phyloP scores from a whole-genome alignment of 345 rosid genomes.

The Heritiera fomes region DNA sequence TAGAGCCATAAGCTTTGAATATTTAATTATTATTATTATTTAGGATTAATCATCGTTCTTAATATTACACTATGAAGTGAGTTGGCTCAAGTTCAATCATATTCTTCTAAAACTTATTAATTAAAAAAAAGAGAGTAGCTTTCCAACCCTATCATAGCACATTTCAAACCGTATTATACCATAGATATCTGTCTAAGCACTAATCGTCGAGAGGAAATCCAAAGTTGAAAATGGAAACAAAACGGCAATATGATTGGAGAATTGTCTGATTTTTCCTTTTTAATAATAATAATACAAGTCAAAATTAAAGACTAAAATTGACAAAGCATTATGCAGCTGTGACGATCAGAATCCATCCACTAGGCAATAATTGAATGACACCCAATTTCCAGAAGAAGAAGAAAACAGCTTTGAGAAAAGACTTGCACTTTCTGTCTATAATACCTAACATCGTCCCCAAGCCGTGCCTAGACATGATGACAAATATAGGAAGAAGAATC shows the following conservation, averaged over 20 bases:
- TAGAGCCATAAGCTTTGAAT: background rate
- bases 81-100: background rate
- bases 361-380: slow-evolving; percentile 23
- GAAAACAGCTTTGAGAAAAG: background rate
- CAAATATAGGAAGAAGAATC: too few species aligned
- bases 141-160: too few species aligned
- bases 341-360: slow-evolving; percentile 23
- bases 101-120: too few species aligned
- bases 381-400: background rate
- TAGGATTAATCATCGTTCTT: too few species aligned
- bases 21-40: too few species aligned
- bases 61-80: background rate
- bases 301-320: background rate
- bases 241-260: slow-evolving; percentile 36
- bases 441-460: background rate
- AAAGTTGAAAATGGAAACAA: slow-evolving; percentile 27
- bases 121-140: too few species aligned
- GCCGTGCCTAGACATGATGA: too few species aligned
- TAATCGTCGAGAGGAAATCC: slow-evolving; percentile 30
- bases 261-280: background rate
- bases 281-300: too few species aligned
- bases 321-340: background rate
- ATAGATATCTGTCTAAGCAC: slow-evolving; percentile 18
- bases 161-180: background rate
- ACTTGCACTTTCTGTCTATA: too few species aligned